Percentiles rank a stretch among this genome's conserved stretches.
Evolutionary conservation across 2,329 filamentous ascomycete genomes (phyloP).

Genomic region (Macrophomina pseudophaseolina): DNA sequence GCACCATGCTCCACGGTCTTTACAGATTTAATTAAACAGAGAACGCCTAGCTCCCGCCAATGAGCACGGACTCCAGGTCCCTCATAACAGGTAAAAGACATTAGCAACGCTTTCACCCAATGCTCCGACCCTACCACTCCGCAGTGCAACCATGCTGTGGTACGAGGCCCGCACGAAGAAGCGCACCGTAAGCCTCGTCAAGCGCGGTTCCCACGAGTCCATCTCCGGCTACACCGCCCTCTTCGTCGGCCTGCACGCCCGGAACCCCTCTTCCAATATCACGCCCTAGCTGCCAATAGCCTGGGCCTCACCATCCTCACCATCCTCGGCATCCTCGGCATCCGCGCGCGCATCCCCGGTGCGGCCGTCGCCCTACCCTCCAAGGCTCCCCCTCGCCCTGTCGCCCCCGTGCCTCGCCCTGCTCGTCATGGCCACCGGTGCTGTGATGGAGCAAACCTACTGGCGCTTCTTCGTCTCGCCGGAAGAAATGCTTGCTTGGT

Average conservation of each 20-base stretch:
- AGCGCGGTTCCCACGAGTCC: conserved; percentile 48
- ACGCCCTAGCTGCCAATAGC: conserved; percentile 50
- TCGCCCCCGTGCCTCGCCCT: conserved; percentile 59
- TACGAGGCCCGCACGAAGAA: not conserved
- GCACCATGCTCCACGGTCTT: too few species aligned
- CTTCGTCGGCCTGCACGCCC: conserved; percentile 54
- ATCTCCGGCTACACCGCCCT: conserved; percentile 45
- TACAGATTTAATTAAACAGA: too few species aligned
- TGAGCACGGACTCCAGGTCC: too few species aligned
- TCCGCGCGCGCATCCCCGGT: conserved; percentile 47
- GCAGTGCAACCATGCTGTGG: conserved; percentile 13
- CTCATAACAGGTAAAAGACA: not conserved
- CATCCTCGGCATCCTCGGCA: conserved; percentile 52
- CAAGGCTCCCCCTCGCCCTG: conserved; percentile 52
- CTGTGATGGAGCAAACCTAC: conserved; percentile 61
- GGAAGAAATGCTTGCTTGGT: conserved; percentile 55
- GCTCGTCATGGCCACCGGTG: conserved; percentile 59
- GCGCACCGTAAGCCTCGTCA: conserved; percentile 40
- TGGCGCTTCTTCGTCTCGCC: conserved; percentile 55
- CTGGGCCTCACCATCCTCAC: conserved; percentile 51
- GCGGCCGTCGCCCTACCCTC: conserved; percentile 36
- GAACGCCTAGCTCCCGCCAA: too few species aligned
- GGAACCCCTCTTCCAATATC: conserved; percentile 57
- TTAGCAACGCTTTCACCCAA: not conserved
- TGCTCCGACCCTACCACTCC: too few species aligned